Percentiles rank a stretch among this genome's conserved stretches.
These are phyloP conservation scores for Scheffersomyces lignosus DNA, from an alignment of 805 yeast species.

Conservation along the genomic window DNA sequence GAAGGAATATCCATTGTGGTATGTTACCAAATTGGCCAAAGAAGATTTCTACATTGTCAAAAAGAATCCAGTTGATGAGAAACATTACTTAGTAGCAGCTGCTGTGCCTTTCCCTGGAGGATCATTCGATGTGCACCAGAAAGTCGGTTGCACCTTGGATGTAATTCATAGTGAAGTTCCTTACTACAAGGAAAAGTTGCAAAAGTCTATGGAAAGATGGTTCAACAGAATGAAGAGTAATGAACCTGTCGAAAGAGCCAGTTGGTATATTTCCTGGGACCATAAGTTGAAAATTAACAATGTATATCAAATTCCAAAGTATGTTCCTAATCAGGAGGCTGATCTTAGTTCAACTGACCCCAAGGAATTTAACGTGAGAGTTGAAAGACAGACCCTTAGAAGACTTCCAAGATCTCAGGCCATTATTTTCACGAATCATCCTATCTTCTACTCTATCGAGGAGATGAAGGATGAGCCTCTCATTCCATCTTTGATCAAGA, in stretches of 20 bases:
- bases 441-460: slow-evolving; percentile 73
- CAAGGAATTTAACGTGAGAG: slow-evolving; percentile 62
- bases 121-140: slow-evolving; percentile 59
- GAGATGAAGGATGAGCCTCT: slow-evolving; percentile 78
- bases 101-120: slow-evolving; percentile 84
- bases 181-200: slow-evolving; percentile 62
- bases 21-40: slow-evolving; percentile 68
- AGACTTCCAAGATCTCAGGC: slow-evolving; percentile 65
- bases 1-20: slow-evolving; percentile 62
- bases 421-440: slow-evolving; percentile 73
- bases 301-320: slow-evolving; percentile 55
- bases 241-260: slow-evolving; percentile 71
- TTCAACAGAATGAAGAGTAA: slow-evolving; percentile 59
- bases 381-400: slow-evolving; percentile 71
- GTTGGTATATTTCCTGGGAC: slow-evolving; percentile 77
- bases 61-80: slow-evolving; percentile 53
- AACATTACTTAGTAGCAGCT: slow-evolving; percentile 67
- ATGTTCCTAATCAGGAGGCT: slow-evolving; percentile 31
- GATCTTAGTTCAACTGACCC: slow-evolving; percentile 41
- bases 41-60: slow-evolving; percentile 71
- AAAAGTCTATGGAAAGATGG: slow-evolving; percentile 74
- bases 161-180: slow-evolving; percentile 70
- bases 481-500: slow-evolving; percentile 71
- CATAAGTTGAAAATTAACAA: slow-evolving; percentile 57
- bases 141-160: slow-evolving; percentile 63